phyloP scores from a whole-genome alignment of 306 rosid species.

The Crataegus laevigata region DNA sequence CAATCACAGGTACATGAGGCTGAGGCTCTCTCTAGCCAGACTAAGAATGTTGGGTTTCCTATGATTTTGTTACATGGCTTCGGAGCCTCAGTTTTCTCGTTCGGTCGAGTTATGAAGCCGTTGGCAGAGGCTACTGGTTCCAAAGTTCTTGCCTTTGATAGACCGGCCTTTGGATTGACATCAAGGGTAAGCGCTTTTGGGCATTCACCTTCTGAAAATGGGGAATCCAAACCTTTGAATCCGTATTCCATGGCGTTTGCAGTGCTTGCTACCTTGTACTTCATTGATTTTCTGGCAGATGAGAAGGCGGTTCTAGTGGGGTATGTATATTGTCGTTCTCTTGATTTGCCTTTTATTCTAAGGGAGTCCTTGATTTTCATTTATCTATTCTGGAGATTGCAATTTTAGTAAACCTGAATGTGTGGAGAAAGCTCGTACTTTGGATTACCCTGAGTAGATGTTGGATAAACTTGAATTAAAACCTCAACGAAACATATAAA shows the following conservation, averaged over 20 bases:
- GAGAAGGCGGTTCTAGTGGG: constrained; percentile 77
- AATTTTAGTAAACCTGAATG: no score
- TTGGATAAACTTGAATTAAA: no score
- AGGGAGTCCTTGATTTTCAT: no score
- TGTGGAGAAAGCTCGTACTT: no score
- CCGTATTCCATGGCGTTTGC: constrained; percentile 78
- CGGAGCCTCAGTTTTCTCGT: constrained; percentile 89
- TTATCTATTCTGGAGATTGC: no score
- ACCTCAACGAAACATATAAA: no score
- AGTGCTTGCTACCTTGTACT: constrained; percentile 78
- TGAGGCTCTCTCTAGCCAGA: constrained; percentile 21
- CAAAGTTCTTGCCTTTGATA: constrained; percentile 85
- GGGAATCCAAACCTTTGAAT: constrained; percentile 49
- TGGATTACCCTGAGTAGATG: no score
- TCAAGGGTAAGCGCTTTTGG: constrained; percentile 42
- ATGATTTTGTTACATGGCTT: constrained; percentile 85
- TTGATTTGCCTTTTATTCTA: no score
- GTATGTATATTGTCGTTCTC: constrained; percentile 26
- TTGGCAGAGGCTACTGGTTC: constrained; percentile 62
- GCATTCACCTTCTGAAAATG: constrained; percentile 29
- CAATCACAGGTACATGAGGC: constrained; percentile 33
- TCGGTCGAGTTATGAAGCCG: constrained; percentile 73
- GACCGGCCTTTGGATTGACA: constrained; percentile 97
- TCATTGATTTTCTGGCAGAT: constrained; percentile 54
- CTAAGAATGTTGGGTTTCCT: constrained; percentile 43